phyloP scores from a whole-genome alignment of 2,329 filamentous ascomycete species.

The Lachnellula subtilissima region DNA sequence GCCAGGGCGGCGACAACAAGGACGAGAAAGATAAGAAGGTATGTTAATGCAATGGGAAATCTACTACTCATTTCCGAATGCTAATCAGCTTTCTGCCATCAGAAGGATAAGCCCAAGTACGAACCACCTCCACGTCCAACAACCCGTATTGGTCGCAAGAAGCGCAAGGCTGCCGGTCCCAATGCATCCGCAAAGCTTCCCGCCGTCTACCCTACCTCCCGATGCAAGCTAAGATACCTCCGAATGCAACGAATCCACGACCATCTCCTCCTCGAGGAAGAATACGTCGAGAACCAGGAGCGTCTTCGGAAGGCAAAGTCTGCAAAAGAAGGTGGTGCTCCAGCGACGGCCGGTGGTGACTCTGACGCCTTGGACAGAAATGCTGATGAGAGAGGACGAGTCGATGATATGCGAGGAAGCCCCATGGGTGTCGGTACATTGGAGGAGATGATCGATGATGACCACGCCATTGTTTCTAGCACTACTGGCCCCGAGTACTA shows the following conservation, averaged over 20 bases:
- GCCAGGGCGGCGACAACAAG: conserved; percentile 66
- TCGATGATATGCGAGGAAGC: conserved; percentile 97
- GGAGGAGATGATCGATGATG: conserved; percentile 98
- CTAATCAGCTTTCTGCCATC: conserved; percentile 21
- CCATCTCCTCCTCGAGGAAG: conserved; percentile 91
- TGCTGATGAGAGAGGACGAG: conserved; percentile 88
- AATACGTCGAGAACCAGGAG: conserved; percentile 99
- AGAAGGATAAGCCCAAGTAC: conserved; percentile 99
- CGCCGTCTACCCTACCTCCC: conserved; percentile 86
- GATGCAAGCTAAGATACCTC: conserved; percentile 94
- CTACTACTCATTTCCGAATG: conserved; percentile 1
- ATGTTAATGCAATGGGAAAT: conserved; percentile 19
- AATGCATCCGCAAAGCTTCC: conserved; percentile 95
- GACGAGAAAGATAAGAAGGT: conserved; percentile 95
- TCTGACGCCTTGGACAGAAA: conserved; percentile 76
- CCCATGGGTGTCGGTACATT: conserved; percentile 98
- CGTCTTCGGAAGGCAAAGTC: conserved; percentile 88
- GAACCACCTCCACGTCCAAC: conserved; percentile 96
- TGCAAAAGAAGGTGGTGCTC: conserved; percentile 63
- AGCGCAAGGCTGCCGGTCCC: conserved; percentile 90
- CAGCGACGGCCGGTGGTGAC: conserved; percentile 55
- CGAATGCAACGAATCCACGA: conserved; percentile 99
- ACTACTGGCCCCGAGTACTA: conserved; percentile 98
- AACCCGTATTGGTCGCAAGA: conserved; percentile 95
- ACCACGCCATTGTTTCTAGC: conserved; percentile 97